Conservation (phyloP, 768 basidiomycete genomes). For the Hypholoma fasciculare region DNA sequence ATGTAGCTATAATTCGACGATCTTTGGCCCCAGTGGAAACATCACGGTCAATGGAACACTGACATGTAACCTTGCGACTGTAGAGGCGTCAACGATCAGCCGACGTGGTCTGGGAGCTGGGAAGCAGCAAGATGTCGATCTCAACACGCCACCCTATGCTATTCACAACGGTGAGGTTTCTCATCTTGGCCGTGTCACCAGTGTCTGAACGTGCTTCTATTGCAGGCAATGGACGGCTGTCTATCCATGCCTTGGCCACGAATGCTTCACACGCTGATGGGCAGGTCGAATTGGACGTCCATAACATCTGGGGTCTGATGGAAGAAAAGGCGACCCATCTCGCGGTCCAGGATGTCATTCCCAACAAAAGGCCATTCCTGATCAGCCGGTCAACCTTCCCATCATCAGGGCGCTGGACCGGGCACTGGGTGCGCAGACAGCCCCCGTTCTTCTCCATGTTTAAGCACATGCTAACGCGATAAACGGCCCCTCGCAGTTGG, state of each 20-base stretch:
- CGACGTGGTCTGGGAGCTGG: constrained; percentile 54
- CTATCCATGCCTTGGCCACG: constrained; percentile 57
- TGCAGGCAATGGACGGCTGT: constrained; percentile 53
- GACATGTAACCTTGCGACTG: constrained; percentile 40
- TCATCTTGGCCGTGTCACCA: background rate
- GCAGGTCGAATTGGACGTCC: constrained; percentile 61
- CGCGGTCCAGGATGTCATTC: constrained; percentile 52
- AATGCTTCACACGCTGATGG: constrained; percentile 73
- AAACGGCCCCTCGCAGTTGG: constrained; percentile 44
- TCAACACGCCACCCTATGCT: constrained; percentile 64
- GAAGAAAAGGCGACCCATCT: constrained; percentile 66
- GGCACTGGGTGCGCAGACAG: constrained; percentile 58
- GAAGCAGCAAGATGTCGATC: constrained; percentile 42
- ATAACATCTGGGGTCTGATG: constrained; percentile 74
- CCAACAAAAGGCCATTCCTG: constrained; percentile 67
- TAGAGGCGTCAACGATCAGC: constrained; percentile 18
- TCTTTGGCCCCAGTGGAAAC: constrained; percentile 72
- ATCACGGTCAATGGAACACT: constrained; percentile 67
- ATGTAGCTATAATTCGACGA: constrained; percentile 57
- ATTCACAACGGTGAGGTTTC: constrained; percentile 64
- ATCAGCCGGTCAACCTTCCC: constrained; percentile 73
- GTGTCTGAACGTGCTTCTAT: background rate
- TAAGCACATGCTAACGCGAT: constrained; percentile 11
- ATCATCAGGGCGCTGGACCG: constrained; percentile 67
- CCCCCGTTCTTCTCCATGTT: constrained; percentile 1